phyloP scores from a whole-genome alignment of 345 rosid genomes.

The Kernera saxatilis region DNA sequence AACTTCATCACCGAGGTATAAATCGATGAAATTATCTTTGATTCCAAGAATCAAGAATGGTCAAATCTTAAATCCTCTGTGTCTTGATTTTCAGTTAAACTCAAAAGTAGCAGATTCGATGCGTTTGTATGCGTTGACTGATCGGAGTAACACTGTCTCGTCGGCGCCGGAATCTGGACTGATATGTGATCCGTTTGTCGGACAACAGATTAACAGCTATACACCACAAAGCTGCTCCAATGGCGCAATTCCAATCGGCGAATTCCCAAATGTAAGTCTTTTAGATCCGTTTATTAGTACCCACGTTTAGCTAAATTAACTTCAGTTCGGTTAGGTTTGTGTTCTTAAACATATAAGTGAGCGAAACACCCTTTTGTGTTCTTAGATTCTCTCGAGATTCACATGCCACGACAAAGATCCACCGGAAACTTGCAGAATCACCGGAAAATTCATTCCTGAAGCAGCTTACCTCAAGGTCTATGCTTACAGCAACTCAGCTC shows the following conservation, averaged over 20 bases:
- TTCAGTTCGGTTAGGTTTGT: neutral
- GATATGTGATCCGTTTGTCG: constrained; percentile 61
- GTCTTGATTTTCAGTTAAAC: constrained; percentile 42
- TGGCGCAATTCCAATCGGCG: constrained; percentile 35
- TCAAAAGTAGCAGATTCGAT: constrained; percentile 27
- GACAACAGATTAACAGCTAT: constrained; percentile 38
- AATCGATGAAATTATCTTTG: neutral
- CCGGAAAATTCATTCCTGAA: constrained; percentile 47
- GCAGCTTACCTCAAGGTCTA: constrained; percentile 31
- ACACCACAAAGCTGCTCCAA: constrained; percentile 38
- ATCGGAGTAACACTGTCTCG: neutral
- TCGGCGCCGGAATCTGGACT: constrained; percentile 3
- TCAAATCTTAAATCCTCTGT: neutral
- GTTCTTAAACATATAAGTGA: neutral
- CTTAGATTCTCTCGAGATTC: constrained; percentile 46
- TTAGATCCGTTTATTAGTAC: neutral
- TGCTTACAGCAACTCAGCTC: constrained; percentile 47
- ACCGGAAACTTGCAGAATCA: constrained; percentile 26
- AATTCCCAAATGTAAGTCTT: constrained; percentile 47
- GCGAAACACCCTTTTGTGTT: neutral
- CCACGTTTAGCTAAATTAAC: neutral
- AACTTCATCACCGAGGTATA: constrained; percentile 42
- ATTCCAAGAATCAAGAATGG: neutral
- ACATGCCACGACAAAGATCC: constrained; percentile 41
- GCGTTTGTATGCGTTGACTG: constrained; percentile 8